phyloP scores from a whole-genome alignment of 2,329 filamentous ascomycete genomes.

The Pseudomassariella vexata region DNA sequence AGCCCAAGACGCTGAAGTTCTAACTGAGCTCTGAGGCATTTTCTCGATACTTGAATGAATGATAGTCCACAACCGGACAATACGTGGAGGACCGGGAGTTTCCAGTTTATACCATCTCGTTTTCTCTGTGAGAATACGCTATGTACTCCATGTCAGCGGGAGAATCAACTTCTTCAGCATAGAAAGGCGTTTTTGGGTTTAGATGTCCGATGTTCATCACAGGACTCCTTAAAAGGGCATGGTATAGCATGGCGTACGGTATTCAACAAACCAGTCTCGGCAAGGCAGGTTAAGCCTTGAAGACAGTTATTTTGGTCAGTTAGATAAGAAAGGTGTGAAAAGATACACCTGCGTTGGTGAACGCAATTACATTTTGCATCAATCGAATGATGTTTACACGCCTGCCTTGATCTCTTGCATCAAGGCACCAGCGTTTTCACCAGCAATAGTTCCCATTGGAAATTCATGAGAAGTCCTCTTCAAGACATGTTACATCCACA shows the following conservation, averaged over 20 bases:
- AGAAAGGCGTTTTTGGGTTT: slow-evolving; percentile 29
- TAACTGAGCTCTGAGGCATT: slow-evolving; percentile 41
- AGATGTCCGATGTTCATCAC: slow-evolving; percentile 27
- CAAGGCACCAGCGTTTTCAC: no score
- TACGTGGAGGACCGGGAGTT: slow-evolving; percentile 19
- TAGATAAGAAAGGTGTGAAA: no score
- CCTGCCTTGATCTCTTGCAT: no score
- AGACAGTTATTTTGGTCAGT: slow-evolving; percentile 7
- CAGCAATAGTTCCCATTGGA: no score
- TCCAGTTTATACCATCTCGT: slow-evolving; percentile 19
- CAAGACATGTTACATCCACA: no score
- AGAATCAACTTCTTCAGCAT: slow-evolving; percentile 35
- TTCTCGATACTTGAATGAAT: slow-evolving; percentile 2
- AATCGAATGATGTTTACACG: no score
- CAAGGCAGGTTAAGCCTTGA: slow-evolving; percentile 9
- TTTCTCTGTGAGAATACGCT: no score
- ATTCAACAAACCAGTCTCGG: slow-evolving; percentile 25
- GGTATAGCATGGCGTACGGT: slow-evolving; percentile 32
- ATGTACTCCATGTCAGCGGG: no score
- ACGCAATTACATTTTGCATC: no score
- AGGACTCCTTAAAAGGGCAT: slow-evolving; percentile 28
- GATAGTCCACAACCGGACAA: slow-evolving; percentile 7
- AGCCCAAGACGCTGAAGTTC: slow-evolving; percentile 90
- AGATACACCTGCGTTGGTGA: no score
- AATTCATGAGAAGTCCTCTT: no score